phyloP scores from a whole-genome alignment of 805 yeast species.

The Isabelozyma rhagii region DNA sequence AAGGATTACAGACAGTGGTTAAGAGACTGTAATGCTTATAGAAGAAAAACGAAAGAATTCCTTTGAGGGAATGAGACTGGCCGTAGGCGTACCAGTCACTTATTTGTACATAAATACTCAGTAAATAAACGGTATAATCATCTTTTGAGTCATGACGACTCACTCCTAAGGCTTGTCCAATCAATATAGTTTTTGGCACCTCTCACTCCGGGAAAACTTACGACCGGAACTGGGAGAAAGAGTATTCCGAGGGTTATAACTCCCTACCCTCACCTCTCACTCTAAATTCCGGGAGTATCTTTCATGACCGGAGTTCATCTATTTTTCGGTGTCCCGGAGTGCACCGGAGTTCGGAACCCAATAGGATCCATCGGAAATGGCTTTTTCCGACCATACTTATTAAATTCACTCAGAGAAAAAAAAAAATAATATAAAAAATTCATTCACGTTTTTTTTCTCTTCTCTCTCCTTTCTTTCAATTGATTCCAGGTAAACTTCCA shows the following conservation, averaged over 20 bases:
- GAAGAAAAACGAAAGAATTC: constrained; percentile 76
- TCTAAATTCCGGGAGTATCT: too few relatives aligned
- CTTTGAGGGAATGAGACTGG: constrained; percentile 30
- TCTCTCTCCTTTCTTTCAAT: neutral
- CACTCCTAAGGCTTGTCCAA: too few relatives aligned
- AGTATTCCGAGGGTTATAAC: too few relatives aligned
- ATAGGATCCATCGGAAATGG: neutral
- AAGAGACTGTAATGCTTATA: constrained; percentile 89
- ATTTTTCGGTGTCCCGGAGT: too few relatives aligned
- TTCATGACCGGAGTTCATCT: too few relatives aligned
- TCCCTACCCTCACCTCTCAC: too few relatives aligned
- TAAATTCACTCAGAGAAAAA: neutral
- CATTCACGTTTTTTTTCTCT: neutral
- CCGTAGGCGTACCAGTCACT: too few relatives aligned
- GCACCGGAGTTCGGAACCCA: neutral
- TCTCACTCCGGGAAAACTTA: too few relatives aligned
- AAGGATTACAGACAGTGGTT: constrained; percentile 92
- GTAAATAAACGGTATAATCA: too few relatives aligned
- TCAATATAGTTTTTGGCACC: neutral
- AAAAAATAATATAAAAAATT: too few relatives aligned
- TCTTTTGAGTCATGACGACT: too few relatives aligned
- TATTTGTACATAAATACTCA: neutral
- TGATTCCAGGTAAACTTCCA: neutral
- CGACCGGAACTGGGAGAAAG: too few relatives aligned
- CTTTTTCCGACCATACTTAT: neutral